Conservation (phyloP, 306 rosid species). For the Begonia masoniana region DNA sequence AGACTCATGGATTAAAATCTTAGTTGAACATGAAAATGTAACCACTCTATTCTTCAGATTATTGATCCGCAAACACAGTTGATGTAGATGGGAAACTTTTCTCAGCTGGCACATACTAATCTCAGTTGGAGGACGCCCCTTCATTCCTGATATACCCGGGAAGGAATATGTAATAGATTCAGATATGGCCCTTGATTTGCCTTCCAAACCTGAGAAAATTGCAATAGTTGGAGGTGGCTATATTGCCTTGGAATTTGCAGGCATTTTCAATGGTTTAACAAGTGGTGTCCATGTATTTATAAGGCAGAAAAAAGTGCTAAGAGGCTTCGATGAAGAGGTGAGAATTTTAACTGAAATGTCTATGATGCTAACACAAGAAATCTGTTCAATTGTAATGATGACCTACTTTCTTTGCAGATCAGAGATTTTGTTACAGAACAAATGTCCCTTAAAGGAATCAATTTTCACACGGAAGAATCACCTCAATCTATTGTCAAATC, state of each 20-base stretch:
- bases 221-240: constrained; percentile 98
- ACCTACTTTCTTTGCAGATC: constrained; percentile 33
- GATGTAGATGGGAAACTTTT: constrained; percentile 76
- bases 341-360: constrained; percentile 3
- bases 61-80: constrained; percentile 75
- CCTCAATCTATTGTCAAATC: constrained; percentile 69
- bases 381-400: too few species aligned
- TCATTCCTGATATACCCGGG: constrained; percentile 90
- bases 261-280: constrained; percentile 73
- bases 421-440: constrained; percentile 81
- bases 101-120: constrained; percentile 75
- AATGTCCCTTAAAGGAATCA: constrained; percentile 78
- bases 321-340: constrained; percentile 99
- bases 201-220: constrained; percentile 74
- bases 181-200: constrained; percentile 94
- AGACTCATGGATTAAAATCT: too few species aligned
- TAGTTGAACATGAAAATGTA: too few species aligned
- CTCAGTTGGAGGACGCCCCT: constrained; percentile 86
- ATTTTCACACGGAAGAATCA: constrained; percentile 71
- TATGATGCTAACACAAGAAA: neutral
- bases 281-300: constrained; percentile 80
- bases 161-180: constrained; percentile 80
- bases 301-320: constrained; percentile 71
- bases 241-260: constrained; percentile 96
- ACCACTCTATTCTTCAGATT: constrained; percentile 34